Evolutionary conservation across 1,284 basidiomycete species (phyloP), one percentile per base, ranked within the genome.

Genomic region (Apiotrichum gracile): DNA sequence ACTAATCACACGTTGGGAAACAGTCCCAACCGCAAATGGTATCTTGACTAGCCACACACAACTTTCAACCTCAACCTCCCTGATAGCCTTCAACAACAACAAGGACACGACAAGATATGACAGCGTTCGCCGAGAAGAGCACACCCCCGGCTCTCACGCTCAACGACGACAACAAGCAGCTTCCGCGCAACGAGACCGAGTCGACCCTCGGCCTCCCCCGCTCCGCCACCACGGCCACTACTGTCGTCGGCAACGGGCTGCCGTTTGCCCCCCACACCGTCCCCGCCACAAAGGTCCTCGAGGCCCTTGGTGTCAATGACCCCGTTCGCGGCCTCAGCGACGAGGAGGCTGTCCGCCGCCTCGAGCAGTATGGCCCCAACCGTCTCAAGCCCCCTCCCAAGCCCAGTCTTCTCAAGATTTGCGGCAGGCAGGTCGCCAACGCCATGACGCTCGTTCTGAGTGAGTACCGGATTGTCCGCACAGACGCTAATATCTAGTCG

Each of bases 401-500:
- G 57, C 75, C 68, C 29, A 65, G 60, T 40, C 47, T 64, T 10
- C 47, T 56, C 46, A 68, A 66, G 46, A 72, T 73, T 38, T 52
- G 67, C 13, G 44, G 57, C 2, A 61, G 71, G 21, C 76, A 77
- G 55, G 43, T 75, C 44, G 72, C 67, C 37, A 77, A 76, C 62
- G 72, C 73, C 51, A 75, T 76, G 69, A 67, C 70, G 4, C 51
- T 75, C 19, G 70, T 75, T 14, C 66, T 73, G 8, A 70, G 70
- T 72, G 57, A 66, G 70, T 72, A 14, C 42, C 31, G 16, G 12
- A 31, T 12, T 19, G 9, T 13, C 13, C 14, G 21, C 9, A 25
- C 22, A 24, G 8, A 40, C 9, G 12, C n/a, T n/a, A n/a, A n/a
- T n/a, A n/a, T 31, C 31, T 82, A 48, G 71, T 85, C 51, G 79